A percentile compares a stretch with the other conserved stretches of the same genome.
phyloP scores from a whole-genome alignment of 2,329 filamentous ascomycete genomes.

The Cyanodermella asteris region DNA sequence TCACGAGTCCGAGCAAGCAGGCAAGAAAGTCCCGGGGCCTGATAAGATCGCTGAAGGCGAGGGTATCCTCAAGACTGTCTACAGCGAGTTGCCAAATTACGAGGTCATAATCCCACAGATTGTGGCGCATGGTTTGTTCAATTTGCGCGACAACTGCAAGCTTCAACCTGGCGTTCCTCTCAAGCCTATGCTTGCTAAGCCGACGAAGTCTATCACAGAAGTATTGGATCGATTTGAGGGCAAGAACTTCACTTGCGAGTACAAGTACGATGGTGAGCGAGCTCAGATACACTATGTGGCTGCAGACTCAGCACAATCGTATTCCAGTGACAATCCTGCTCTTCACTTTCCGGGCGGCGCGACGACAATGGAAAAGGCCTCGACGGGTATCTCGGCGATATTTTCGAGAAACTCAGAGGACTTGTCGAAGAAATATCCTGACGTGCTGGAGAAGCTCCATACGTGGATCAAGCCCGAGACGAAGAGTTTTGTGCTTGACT shows the following conservation, averaged over 20 bases:
- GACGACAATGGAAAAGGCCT: slow-evolving; percentile 44
- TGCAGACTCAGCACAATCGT: slow-evolving; percentile 50
- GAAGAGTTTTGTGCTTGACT: slow-evolving; percentile 93
- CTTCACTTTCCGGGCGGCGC: no score
- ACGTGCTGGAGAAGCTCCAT: slow-evolving; percentile 71
- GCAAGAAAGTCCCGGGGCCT: slow-evolving; percentile 45
- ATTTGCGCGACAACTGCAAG: slow-evolving; percentile 67
- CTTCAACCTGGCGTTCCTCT: slow-evolving; percentile 81
- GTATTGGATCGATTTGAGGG: slow-evolving; percentile 90
- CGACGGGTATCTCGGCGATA: slow-evolving; percentile 64
- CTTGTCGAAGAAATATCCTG: slow-evolving; percentile 89
- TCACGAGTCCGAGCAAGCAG: slow-evolving; percentile 55
- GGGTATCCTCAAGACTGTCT: slow-evolving; percentile 68
- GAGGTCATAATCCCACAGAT: slow-evolving; percentile 85
- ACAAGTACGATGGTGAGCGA: slow-evolving; percentile 94
- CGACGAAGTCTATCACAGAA: slow-evolving; percentile 94
- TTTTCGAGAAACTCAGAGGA: slow-evolving; percentile 97
- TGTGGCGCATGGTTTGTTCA: slow-evolving; percentile 64
- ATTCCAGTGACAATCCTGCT: slow-evolving; percentile 36
- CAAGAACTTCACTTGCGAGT: slow-evolving; percentile 92
- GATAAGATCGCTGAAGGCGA: slow-evolving; percentile 67
- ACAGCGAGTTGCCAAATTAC: slow-evolving; percentile 86
- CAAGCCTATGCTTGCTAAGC: slow-evolving; percentile 97
- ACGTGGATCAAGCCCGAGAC: slow-evolving; percentile 80
- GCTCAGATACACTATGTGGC: slow-evolving; percentile 98